Base-by-base conservation (phyloP, 345 rosid genomes). In the Eucalyptus lansdowneana region DNA sequence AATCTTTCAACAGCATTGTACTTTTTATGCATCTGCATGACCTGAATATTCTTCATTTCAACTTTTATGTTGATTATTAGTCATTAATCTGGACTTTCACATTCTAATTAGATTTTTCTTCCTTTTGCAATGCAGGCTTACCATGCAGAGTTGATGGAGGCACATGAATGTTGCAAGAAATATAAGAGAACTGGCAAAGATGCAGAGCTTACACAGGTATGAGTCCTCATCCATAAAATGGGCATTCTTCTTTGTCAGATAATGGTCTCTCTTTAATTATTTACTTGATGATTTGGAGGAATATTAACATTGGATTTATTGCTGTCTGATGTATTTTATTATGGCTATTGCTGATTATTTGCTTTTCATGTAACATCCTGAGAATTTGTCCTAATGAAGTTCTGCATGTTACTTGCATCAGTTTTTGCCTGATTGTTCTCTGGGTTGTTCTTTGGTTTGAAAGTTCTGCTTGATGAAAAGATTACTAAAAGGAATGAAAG, bases 181-280 rank as follows among this genome's bases (percentile, higher is more conserved):
- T 98, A 97, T 91, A 96, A 94, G 93, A 95, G 92, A 94, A 98
- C 97, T 58, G 96, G 97, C 86, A 96, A 95, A 94, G 99, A 98
- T 92, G 97, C 99, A 83, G 99, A 97, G 93, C 99, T 98, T 90
- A 96, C 97, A 87, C 97, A 97, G 99, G 99, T 98, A 89, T 12
- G 42, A 69, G 54, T 86, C 34, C 50, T 53, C 51, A 31, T 24
- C 27, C 87, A 19, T 86, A 76, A 72, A 72, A 37, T 76, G 83
- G 47, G 45, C 83, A 76, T 76, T 76, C 83, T 76, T 24, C 83
- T 76, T 25, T 76, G 83, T 76, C 83, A 37, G 47, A 76, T 21
- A 76, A 76, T 76, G 14, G 47, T 76, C 42, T 37, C 45, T 76
- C 27, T 76, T 76, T 37, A 37, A 3, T 76, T 40, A 11, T 76